Conservation (phyloP, 2,329 filamentous ascomycete genomes). For the Macrophomina phaseolina region DNA sequence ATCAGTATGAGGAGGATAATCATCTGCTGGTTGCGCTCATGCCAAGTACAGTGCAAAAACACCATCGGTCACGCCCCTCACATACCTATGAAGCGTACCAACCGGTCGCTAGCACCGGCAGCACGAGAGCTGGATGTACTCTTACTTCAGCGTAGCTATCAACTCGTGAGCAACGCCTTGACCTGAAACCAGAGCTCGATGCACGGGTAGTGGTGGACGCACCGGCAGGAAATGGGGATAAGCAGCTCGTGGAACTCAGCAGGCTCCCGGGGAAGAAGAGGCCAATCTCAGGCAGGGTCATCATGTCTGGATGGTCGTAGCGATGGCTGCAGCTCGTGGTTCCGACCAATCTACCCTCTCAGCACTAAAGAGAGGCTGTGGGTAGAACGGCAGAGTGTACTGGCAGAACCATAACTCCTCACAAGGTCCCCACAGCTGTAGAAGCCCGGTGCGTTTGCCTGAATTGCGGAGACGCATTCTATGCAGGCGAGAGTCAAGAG, state of each 20-base stretch:
- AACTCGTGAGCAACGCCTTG: no score
- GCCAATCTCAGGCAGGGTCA: no score
- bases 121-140: not conserved
- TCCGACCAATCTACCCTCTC: not conserved
- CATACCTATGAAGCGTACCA: no score
- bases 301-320: not conserved
- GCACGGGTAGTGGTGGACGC: not conserved
- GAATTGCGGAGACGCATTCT: not conserved
- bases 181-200: not conserved
- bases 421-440: not conserved
- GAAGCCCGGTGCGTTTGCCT: slow-evolving; percentile 4
- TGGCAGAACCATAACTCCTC: not conserved
- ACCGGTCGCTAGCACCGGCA: not conserved
- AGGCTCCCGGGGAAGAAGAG: not conserved
- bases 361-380: not conserved
- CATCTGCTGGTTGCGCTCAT: no score
- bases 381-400: not conserved
- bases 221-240: not conserved
- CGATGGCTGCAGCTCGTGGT: not conserved
- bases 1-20: no score
- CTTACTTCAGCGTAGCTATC: no score
- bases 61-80: no score
- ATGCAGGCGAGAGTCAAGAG: not conserved
- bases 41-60: no score
- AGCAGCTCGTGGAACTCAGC: not conserved